Percentiles rank a stretch among this genome's conserved stretches.
Conservation (phyloP, 345 rosid genomes). For the Populus alba region DNA sequence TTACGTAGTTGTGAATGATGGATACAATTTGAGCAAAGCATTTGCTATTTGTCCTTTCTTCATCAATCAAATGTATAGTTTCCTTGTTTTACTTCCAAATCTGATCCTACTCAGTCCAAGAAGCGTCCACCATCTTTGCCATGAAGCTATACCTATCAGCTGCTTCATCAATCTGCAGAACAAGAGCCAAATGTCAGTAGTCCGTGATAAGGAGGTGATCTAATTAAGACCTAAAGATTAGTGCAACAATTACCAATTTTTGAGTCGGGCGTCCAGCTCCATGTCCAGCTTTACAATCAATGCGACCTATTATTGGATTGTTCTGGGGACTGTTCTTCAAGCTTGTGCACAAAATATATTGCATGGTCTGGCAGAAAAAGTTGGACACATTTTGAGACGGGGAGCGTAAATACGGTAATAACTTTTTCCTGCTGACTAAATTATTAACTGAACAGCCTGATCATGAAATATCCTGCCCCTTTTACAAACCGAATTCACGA, state of each 20-base stretch:
- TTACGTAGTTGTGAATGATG: too few species aligned
- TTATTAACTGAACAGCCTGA: too few species aligned
- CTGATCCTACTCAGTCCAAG: conserved; percentile 54
- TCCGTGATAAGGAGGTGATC: neutral
- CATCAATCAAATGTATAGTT: neutral
- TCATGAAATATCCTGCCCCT: neutral
- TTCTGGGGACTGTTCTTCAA: conserved; percentile 77
- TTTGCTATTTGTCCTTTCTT: neutral
- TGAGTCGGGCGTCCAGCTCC: conserved; percentile 88
- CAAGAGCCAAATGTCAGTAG: neutral
- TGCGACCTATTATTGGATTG: conserved; percentile 78
- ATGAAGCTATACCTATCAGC: conserved; percentile 79
- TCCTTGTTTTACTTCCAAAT: too few species aligned
- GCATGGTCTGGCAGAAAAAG: conserved; percentile 64
- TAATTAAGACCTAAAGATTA: neutral
- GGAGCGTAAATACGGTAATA: neutral
- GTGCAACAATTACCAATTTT: conserved; percentile 51
- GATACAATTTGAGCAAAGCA: too few species aligned
- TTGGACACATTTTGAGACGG: neutral
- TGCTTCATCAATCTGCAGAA: conserved; percentile 72
- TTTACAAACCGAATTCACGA: neutral
- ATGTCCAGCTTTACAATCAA: conserved; percentile 89
- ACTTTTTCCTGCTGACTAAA: neutral
- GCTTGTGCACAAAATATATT: conserved; percentile 61
- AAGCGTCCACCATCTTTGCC: conserved; percentile 68